Evolutionary conservation across 78 protist species (phyloP).

Genomic region (Dictyostelium intermedium): DNA sequence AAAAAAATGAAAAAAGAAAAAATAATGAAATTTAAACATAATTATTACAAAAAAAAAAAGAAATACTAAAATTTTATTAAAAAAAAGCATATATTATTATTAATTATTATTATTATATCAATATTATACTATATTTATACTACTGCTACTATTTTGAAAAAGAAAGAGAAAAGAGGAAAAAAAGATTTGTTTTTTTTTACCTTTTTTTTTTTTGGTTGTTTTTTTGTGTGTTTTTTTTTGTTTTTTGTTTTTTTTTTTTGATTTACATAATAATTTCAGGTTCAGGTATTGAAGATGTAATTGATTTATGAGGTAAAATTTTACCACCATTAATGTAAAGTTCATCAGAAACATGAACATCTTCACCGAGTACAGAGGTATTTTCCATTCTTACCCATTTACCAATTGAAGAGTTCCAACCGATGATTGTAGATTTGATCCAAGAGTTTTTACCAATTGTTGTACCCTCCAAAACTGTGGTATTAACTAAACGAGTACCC

Average conservation of each 20-base stretch:
- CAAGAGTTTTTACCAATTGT: conserved; percentile 70
- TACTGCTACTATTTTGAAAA: not conserved
- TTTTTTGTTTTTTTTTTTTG: not conserved
- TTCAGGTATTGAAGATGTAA: conserved; percentile 74
- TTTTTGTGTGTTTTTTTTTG: not conserved
- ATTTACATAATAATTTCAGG: conserved; percentile 90
- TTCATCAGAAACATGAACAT: conserved; percentile 92
- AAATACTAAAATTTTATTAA: not conserved
- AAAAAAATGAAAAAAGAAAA: too few species aligned
- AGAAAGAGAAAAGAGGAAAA: not conserved
- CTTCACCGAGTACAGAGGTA: conserved; percentile 93
- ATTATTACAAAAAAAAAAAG: too few species aligned
- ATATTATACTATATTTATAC: not conserved
- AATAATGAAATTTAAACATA: too few species aligned
- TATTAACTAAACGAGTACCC: conserved; percentile 78
- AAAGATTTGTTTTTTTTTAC: not conserved
- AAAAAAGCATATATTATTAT: too few species aligned
- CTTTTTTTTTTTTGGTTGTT: not conserved
- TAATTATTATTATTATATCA: too few species aligned
- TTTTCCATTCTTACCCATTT: conserved; percentile 92
- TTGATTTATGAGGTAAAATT: conserved; percentile 94
- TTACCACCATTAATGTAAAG: conserved; percentile 90
- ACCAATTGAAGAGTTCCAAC: conserved; percentile 94
- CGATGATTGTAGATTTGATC: conserved; percentile 89
- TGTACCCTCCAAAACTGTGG: conserved; percentile 83